phyloP scores from a whole-genome alignment of 192 early-diverging fungal species.

The Umbelopsis isabellina region DNA sequence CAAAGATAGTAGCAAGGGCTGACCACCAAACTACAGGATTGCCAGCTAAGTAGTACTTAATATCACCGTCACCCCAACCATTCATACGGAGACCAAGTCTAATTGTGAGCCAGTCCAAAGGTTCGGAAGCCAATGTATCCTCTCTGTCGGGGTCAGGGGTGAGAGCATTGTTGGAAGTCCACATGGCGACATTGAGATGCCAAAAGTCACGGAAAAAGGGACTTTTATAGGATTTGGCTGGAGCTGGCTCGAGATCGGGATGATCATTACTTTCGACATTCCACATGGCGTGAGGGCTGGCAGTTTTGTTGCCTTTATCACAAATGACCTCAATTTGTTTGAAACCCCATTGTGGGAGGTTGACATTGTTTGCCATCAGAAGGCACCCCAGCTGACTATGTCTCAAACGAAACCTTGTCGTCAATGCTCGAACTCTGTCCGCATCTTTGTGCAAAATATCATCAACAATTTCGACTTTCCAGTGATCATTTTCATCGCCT shows the following conservation, averaged over 20 bases:
- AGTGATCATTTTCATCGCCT: conserved; percentile 88
- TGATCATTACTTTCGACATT: conserved; percentile 92
- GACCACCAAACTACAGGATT: conserved; percentile 95
- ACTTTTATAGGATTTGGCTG: conserved; percentile 63
- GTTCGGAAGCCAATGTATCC: conserved; percentile 77
- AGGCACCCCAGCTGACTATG: conserved; percentile 75
- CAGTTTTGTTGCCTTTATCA: conserved; percentile 62
- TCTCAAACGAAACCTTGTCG: conserved; percentile 81
- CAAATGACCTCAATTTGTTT: conserved; percentile 92
- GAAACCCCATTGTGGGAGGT: conserved; percentile 96
- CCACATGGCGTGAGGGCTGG: conserved; percentile 82
- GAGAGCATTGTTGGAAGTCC: conserved; percentile 94
- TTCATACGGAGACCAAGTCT: conserved; percentile 91
- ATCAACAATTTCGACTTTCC: conserved; percentile 84
- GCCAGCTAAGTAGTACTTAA: conserved; percentile 95
- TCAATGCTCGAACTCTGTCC: conserved; percentile 67
- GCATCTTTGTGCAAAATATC: conserved; percentile 53
- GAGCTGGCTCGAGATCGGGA: conserved; percentile 73
- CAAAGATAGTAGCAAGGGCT: conserved; percentile 54
- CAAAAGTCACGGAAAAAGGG: conserved; percentile 84
- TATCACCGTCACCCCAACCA: conserved; percentile 79
- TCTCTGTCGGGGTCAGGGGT: conserved; percentile 91
- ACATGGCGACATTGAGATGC: conserved; percentile 94
- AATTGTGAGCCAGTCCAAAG: conserved; percentile 89
- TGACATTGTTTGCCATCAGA: conserved; percentile 72